Percentiles rank a stretch among this genome's conserved stretches.
Conservation (phyloP, 805 yeast species). For the Candida yuanshanica region DNA sequence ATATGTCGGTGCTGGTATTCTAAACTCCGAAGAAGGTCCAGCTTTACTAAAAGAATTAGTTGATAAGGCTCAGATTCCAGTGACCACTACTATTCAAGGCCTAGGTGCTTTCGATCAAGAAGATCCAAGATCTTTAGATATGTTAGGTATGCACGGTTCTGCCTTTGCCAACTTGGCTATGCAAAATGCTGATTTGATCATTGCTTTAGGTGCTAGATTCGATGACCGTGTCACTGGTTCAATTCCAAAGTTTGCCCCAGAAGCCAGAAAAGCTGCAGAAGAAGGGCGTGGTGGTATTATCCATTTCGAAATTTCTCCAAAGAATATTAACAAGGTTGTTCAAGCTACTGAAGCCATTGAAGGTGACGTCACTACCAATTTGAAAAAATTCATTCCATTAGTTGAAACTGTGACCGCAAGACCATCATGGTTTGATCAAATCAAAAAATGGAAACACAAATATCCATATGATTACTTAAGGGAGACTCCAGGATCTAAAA, state of each 20-base stretch:
- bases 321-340: slow-evolving; percentile 96
- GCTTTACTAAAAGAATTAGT: slow-evolving; percentile 71
- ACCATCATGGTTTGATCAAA: slow-evolving; percentile 71
- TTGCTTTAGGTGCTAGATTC: slow-evolving; percentile 95
- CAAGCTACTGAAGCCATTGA: slow-evolving; percentile 94
- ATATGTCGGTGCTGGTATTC: slow-evolving; percentile 89
- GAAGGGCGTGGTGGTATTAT: slow-evolving; percentile 92
- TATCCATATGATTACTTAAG: slow-evolving; percentile 79
- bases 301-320: slow-evolving; percentile 94
- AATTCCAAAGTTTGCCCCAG: slow-evolving; percentile 87
- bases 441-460: slow-evolving; percentile 76
- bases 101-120: slow-evolving; percentile 92
- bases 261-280: slow-evolving; percentile 80
- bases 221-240: slow-evolving; percentile 97
- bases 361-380: slow-evolving; percentile 86
- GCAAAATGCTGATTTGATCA: slow-evolving; percentile 87
- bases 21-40: slow-evolving; percentile 79
- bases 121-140: slow-evolving; percentile 85
- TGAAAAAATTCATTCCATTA: slow-evolving; percentile 66
- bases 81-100: slow-evolving; percentile 91
- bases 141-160: slow-evolving; percentile 98
- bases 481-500: slow-evolving; percentile 74
- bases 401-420: slow-evolving; percentile 61
- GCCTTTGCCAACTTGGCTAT: slow-evolving; percentile 94
- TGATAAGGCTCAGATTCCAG: slow-evolving; percentile 90